These are phyloP conservation scores for Myxozyma melibiosi DNA, from an alignment of 805 yeast species.

Conservation along the genomic window DNA sequence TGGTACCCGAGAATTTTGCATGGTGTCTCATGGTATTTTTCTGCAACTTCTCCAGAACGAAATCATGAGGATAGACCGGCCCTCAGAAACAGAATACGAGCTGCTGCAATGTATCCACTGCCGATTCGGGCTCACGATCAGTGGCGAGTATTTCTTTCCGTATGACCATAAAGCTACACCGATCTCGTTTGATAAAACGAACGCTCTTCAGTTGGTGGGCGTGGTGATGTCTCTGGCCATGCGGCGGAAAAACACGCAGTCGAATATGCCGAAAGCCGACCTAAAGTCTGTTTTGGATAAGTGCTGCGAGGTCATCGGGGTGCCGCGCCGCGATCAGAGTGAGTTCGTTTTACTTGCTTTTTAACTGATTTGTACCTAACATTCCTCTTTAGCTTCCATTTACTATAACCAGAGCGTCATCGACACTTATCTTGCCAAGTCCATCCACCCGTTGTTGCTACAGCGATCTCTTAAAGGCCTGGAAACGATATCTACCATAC, in stretches of 20 bases:
- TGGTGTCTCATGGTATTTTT: slow-evolving; percentile 61
- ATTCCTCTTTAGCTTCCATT: slow-evolving; percentile 15
- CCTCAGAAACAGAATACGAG: slow-evolving; percentile 59
- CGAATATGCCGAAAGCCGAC: slow-evolving; percentile 63
- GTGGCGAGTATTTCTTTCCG: slow-evolving; percentile 59
- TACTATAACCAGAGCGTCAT: slow-evolving; percentile 49
- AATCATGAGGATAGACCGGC: slow-evolving; percentile 49
- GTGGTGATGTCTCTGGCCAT: slow-evolving; percentile 60
- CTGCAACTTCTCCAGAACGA: slow-evolving; percentile 60
- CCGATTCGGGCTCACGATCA: slow-evolving; percentile 66
- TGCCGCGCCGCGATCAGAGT: slow-evolving; percentile 47
- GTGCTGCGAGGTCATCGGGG: slow-evolving; percentile 70
- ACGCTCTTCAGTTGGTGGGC: slow-evolving; percentile 48
- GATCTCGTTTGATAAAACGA: slow-evolving; percentile 45
- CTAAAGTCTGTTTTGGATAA: slow-evolving; percentile 71
- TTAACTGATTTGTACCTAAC: neutral
- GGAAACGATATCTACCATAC: slow-evolving; percentile 17
- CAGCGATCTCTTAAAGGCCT: slow-evolving; percentile 25
- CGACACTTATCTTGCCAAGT: slow-evolving; percentile 48
- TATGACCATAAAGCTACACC: slow-evolving; percentile 63
- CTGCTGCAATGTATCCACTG: slow-evolving; percentile 79
- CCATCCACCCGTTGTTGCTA: slow-evolving; percentile 33
- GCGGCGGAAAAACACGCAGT: slow-evolving; percentile 56
- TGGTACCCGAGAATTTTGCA: slow-evolving; percentile 72
- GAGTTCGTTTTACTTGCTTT: neutral